Evolutionary conservation across 2,329 filamentous ascomycete genomes (phyloP), one percentile per base, ranked within the genome.

Genomic region (Exophiala sp.): DNA sequence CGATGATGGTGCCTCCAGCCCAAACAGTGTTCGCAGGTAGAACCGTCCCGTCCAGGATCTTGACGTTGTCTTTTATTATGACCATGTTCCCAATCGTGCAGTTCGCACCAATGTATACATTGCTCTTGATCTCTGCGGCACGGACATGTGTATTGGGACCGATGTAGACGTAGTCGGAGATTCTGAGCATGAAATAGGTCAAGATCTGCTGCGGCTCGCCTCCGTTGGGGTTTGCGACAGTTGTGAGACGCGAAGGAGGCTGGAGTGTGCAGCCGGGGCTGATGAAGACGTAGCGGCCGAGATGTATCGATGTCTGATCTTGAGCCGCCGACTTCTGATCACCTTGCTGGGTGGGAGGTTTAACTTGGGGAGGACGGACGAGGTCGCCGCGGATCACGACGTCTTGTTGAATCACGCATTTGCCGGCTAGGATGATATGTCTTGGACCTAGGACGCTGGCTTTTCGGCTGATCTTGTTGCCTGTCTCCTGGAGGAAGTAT

Each of bases 371-470:
- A 68, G 83, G 48, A 66, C 76, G 82, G 40, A 87, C 81, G 14
- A 99, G 82, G 68, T 99, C 94, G 41, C 92, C 94, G 44, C 94
- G 87, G 68, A 99, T 90, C 72, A 94, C 91, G 65, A 91, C 92
- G 68, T 96, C 91, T 59, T 91, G 87, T 78, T 96, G 91, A 67
- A 99, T 95, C 59, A 97, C 90, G 1, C 91, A 95, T 73, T 90
- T 95, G 60, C 94, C 94, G 63, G 91, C 94, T 1, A 99, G 87
- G 72, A 96, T 96, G 73, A 99, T 97, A 74, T 97, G 95, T 65
- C 95, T 91, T 18, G 92, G 96, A 65, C 94, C 94, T 66, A 95
- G 88, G 64, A 99, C 89, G 68, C 87, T 86, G 58, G 90, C 89
- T 63, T 90, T 90, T 62, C 94, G 89, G 36, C 91, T 92, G 66